Percentiles rank a stretch among this genome's conserved stretches.
These are phyloP conservation scores for Cyanodermella asteris DNA, from an alignment of 2,329 filamentous ascomycete genomes.

Conservation along the genomic window DNA sequence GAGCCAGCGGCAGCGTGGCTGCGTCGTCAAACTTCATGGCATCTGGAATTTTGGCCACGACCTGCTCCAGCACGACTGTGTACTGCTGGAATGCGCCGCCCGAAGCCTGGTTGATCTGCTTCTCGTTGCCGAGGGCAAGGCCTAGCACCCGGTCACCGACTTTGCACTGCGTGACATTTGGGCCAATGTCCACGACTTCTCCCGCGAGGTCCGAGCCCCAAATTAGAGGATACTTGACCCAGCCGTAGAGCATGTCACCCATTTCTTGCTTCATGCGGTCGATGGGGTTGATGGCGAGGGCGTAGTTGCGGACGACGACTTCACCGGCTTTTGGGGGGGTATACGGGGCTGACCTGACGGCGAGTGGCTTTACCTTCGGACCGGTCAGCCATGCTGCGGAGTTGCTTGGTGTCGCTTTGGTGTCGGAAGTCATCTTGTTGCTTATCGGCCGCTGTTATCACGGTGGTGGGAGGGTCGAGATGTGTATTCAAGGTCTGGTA, in stretches of 20 bases:
- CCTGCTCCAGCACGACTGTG: conserved; percentile 9
- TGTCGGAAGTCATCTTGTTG: too few species aligned
- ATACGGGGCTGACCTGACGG: conserved; percentile 5
- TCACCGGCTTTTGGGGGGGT: conserved; percentile 10
- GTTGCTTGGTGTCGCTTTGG: conserved; percentile 4
- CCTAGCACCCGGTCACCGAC: conserved; percentile 14
- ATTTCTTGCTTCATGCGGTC: conserved; percentile 16
- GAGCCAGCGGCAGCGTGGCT: conserved; percentile 13
- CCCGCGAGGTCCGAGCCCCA: conserved; percentile 13
- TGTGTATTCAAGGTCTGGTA: too few species aligned
- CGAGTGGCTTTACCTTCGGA: conserved; percentile 3
- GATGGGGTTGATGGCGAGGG: conserved; percentile 18
- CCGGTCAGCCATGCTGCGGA: conserved; percentile 5
- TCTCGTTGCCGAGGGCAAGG: conserved; percentile 8
- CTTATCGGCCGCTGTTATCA: too few species aligned
- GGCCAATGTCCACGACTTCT: conserved; percentile 12
- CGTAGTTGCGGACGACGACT: conserved; percentile 15
- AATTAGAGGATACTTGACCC: conserved; percentile 11
- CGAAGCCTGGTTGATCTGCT: not conserved
- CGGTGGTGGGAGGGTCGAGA: too few species aligned
- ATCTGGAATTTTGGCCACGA: conserved; percentile 11
- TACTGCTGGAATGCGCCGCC: conserved; percentile 14
- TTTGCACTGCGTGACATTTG: conserved; percentile 10
- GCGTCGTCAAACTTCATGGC: conserved; percentile 12
- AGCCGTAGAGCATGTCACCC: conserved; percentile 7